These are phyloP conservation scores for Phytopythium mirpurense DNA, from an alignment of 352 stramenopile genomes.

Conservation along the genomic window DNA sequence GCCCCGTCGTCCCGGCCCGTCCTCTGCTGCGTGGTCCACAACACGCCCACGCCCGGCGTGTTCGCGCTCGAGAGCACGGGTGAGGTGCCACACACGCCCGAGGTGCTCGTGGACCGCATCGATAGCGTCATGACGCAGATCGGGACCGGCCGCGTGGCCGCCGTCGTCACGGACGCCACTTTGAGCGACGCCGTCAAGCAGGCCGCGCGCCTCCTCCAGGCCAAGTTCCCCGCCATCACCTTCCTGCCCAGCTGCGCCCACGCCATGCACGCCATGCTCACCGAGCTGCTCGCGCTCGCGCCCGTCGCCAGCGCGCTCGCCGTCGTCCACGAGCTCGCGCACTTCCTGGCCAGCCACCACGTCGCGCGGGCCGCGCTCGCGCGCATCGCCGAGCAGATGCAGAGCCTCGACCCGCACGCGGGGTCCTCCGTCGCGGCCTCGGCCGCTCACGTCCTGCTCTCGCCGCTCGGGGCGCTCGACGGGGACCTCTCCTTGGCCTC, in stretches of 20 bases:
- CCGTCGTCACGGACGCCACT: slow-evolving; percentile 46
- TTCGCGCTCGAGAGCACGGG: slow-evolving; percentile 62
- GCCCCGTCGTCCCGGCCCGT: slow-evolving; percentile 44
- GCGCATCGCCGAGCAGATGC: slow-evolving; percentile 44
- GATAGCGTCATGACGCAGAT: slow-evolving; percentile 58
- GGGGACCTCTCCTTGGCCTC: slow-evolving; percentile 15
- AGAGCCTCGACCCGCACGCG: slow-evolving; percentile 23
- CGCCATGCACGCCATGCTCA: slow-evolving; percentile 51
- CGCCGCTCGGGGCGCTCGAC: slow-evolving; percentile 8
- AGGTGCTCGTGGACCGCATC: slow-evolving; percentile 49
- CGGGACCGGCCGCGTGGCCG: slow-evolving; percentile 43
- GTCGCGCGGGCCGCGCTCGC: slow-evolving; percentile 36
- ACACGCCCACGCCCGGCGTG: slow-evolving; percentile 37
- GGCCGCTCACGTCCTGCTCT: slow-evolving; percentile 19
- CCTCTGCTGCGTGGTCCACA: slow-evolving; percentile 43
- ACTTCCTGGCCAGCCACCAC: slow-evolving; percentile 42
- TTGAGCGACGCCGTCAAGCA: slow-evolving; percentile 49
- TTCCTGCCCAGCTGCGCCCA: slow-evolving; percentile 62
- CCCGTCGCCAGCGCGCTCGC: slow-evolving; percentile 30
- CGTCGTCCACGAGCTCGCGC: slow-evolving; percentile 33
- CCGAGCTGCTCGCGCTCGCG: slow-evolving; percentile 45
- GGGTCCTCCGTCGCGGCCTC: slow-evolving; percentile 1
- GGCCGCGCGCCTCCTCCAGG: slow-evolving; percentile 30
- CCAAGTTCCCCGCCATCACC: slow-evolving; percentile 54
- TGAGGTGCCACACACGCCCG: slow-evolving; percentile 31